Evolutionary conservation across 2,329 filamentous ascomycete species (phyloP).

Genomic region (Tothia fuscella): DNA sequence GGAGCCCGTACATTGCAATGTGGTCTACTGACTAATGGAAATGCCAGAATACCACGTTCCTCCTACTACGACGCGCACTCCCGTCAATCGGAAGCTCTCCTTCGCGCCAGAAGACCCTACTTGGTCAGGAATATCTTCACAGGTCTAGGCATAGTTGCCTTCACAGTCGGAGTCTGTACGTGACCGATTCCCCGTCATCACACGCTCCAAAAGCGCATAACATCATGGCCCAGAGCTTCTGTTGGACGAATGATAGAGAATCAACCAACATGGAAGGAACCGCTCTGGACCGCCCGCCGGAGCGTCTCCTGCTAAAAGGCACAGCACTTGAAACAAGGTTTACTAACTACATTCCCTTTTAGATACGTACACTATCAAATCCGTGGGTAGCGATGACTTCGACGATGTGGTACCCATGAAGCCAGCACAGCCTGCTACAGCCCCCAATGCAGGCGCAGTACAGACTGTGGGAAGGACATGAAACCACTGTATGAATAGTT

Average conservation of each 20-base stretch:
- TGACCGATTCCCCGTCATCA: slow-evolving; percentile 16
- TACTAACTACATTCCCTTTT: slow-evolving; percentile 1
- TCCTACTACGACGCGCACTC: slow-evolving; percentile 89
- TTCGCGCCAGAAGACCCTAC: slow-evolving; percentile 85
- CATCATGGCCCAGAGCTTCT: too few relatives aligned
- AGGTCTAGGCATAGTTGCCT: slow-evolving; percentile 59
- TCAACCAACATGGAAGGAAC: too few relatives aligned
- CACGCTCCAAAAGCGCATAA: too few relatives aligned
- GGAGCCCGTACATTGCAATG: background rate
- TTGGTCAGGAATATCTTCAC: slow-evolving; percentile 80
- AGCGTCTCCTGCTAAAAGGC: too few relatives aligned
- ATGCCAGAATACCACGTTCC: slow-evolving; percentile 47
- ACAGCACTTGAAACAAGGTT: too few relatives aligned
- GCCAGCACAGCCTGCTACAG: background rate
- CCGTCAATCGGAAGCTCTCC: slow-evolving; percentile 75
- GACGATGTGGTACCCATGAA: slow-evolving; percentile 11
- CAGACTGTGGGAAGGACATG: background rate
- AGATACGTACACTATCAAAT: slow-evolving; percentile 12
- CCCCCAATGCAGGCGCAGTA: background rate
- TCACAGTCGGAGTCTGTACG: slow-evolving; percentile 83
- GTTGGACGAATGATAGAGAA: too few relatives aligned
- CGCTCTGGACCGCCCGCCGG: too few relatives aligned
- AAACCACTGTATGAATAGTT: too few relatives aligned
- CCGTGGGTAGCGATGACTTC: slow-evolving; percentile 11
- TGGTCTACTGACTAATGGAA: background rate